Evolutionary conservation across 805 yeast species (phyloP).

Genomic region (Lipomyces anomalus): DNA sequence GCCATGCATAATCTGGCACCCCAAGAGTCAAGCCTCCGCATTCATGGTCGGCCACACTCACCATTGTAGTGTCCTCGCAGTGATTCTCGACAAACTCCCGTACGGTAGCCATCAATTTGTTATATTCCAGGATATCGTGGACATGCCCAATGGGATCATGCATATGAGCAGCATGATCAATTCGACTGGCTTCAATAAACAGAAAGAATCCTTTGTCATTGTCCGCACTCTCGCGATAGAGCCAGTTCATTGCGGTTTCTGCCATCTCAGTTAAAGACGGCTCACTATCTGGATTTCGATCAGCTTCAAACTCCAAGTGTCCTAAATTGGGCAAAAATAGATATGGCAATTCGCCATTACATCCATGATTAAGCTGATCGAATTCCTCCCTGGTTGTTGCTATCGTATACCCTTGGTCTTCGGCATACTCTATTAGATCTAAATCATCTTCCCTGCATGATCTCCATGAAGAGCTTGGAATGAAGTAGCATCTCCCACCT

Average conservation of each 20-base stretch:
- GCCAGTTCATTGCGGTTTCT: conserved; percentile 62
- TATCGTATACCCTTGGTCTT: conserved; percentile 40
- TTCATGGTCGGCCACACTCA: conserved; percentile 90
- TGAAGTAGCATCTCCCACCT: conserved; percentile 73
- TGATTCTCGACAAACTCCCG: conserved; percentile 63
- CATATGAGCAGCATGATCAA: conserved; percentile 92
- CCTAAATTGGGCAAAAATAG: conserved; percentile 67
- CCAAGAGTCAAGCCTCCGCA: conserved; percentile 93
- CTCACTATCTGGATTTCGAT: conserved; percentile 52
- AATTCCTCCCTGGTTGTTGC: conserved; percentile 46
- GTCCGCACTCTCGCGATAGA: conserved; percentile 60
- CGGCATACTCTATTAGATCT: conserved; percentile 62
- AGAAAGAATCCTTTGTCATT: conserved; percentile 81
- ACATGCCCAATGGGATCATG: conserved; percentile 89
- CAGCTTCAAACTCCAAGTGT: conserved; percentile 82
- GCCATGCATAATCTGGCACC: conserved; percentile 86
- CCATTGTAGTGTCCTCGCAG: conserved; percentile 68
- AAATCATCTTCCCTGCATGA: conserved; percentile 68
- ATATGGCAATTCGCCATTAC: conserved; percentile 66
- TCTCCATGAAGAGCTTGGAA: conserved; percentile 47
- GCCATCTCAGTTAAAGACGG: conserved; percentile 82
- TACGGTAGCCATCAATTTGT: conserved; percentile 71
- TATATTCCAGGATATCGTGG: conserved; percentile 82
- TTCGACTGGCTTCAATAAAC: conserved; percentile 84
- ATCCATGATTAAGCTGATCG: conserved; percentile 51